Conservation (phyloP, 768 basidiomycete genomes). For the Collybia nuda region DNA sequence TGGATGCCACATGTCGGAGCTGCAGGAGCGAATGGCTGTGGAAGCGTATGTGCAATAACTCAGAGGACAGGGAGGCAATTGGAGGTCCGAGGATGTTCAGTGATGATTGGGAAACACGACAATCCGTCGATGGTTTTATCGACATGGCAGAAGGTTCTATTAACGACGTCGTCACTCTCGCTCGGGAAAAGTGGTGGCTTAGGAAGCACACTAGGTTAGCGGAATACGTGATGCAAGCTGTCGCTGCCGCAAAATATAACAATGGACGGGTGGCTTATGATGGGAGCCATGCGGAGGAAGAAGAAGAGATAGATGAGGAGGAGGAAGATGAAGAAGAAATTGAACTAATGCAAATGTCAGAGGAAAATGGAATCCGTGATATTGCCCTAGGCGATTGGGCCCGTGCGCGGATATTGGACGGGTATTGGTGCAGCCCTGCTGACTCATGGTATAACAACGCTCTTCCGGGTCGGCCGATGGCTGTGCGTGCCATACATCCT, state of each 20-base stretch:
- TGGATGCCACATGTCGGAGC: conserved; percentile 65
- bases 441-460: conserved; percentile 60
- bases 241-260: conserved; percentile 55
- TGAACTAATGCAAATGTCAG: conserved; percentile 39
- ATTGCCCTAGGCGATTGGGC: conserved; percentile 75
- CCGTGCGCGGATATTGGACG: conserved; percentile 68
- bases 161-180: conserved; percentile 55
- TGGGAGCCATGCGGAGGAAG: conserved; percentile 18
- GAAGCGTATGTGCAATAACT: conserved; percentile 48
- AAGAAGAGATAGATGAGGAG: conserved; percentile 35
- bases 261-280: conserved; percentile 19
- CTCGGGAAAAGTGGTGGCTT: conserved; percentile 74
- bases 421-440: conserved; percentile 73
- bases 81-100: conserved; percentile 40
- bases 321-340: conserved; percentile 46
- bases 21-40: conserved; percentile 71
- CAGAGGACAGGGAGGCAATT: conserved; percentile 55
- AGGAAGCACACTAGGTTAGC: conserved; percentile 60
- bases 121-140: conserved; percentile 68
- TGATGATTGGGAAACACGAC: conserved; percentile 67
- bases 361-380: conserved; percentile 42
- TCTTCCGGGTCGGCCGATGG: conserved; percentile 35
- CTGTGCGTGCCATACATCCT: conserved; percentile 46
- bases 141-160: conserved; percentile 74
- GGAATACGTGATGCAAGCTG: conserved; percentile 65